These are phyloP conservation scores for Mytilinidion resinicola DNA, from an alignment of 495 filamentous ascomycete genomes.

Conservation along the genomic window DNA sequence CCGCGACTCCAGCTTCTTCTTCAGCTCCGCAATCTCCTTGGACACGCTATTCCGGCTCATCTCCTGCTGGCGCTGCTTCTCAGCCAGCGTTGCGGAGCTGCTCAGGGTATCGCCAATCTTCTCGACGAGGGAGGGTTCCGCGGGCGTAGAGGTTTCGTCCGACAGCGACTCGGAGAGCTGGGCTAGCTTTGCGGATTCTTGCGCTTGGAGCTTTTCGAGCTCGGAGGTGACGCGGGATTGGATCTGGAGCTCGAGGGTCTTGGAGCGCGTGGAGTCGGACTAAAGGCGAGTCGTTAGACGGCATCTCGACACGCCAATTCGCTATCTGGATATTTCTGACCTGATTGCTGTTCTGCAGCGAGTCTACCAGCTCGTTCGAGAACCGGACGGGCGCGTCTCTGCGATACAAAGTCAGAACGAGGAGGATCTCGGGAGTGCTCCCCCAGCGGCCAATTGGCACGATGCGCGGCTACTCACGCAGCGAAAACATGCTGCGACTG, in stretches of 20 bases:
- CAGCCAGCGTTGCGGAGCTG: conserved; percentile 41
- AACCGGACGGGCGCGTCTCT: conserved; percentile 82
- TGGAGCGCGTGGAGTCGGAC: conserved; percentile 81
- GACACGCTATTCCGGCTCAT: conserved; percentile 48
- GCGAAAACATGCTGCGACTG: conserved; percentile 35
- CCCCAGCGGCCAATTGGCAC: conserved; percentile 6
- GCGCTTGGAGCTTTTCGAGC: conserved; percentile 62
- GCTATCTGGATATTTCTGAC: conserved; percentile 41
- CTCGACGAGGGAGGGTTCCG: conserved; percentile 32
- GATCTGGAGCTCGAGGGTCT: conserved; percentile 77
- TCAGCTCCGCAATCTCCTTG: conserved; percentile 69
- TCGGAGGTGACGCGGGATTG: conserved; percentile 82
- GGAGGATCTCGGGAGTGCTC: background rate
- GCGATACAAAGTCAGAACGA: conserved; percentile 11
- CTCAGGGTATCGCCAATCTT: conserved; percentile 43
- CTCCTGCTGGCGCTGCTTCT: conserved; percentile 38
- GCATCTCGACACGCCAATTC: conserved; percentile 10
- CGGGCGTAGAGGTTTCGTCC: conserved; percentile 25
- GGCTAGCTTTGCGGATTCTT: conserved; percentile 52
- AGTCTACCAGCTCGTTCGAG: conserved; percentile 74
- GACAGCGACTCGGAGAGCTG: conserved; percentile 51
- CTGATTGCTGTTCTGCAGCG: conserved; percentile 77
- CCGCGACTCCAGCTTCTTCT: conserved; percentile 64
- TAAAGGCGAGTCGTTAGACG: conserved; percentile 33
- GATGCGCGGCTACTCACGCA: conserved; percentile 25